Base-by-base conservation (phyloP, 78 protist genomes). In the Dictyostelium capitatum region DNA sequence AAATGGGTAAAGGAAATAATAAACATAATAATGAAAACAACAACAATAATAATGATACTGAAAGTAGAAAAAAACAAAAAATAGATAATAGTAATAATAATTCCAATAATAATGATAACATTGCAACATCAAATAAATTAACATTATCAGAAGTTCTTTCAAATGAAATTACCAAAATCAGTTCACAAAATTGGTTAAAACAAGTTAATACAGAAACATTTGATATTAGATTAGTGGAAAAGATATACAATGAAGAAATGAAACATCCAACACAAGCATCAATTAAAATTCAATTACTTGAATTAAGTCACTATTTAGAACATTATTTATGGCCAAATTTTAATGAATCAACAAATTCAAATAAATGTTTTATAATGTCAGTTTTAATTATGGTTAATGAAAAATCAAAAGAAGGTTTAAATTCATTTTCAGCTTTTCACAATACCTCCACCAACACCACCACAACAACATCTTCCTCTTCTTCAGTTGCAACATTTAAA, bases 271-370 rank as follows among this genome's bases (percentile, higher is more conserved):
- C 20, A 37, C 78, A 77, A 62, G 10, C 56, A 51, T 14, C 10
- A 14, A 14, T 51, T 12, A 73, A 57, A 43, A 69, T 80, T 37
- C 17, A 65, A 20, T 51, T 78, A 62, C n/a, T 87, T 15, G 92
- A 87, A 32, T 59, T 77, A 20, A 77, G 83, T 14, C 92, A 87
- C 37, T 87, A 87, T 47, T n/a, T 79, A 2, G 89, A 81, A 69
- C 83, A 95, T 47, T 97, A 89, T 82, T 92, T 98, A 53, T 96
- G 98, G 98, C 97, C 97, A 50, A 43, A 96, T 48, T 96, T 85
- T 28, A 70, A 48, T 32, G 28, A 65, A 28, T 28, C 48, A 25
- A 72, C 47, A 11, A 6, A 15, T 6, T 53, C 59, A 25, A 12
- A 59, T 6, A 47, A 69, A n/a, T 25, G n/a, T 70, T 96, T 90